Base-by-base conservation (phyloP, 495 filamentous ascomycete genomes). In the Darksidea phi region DNA sequence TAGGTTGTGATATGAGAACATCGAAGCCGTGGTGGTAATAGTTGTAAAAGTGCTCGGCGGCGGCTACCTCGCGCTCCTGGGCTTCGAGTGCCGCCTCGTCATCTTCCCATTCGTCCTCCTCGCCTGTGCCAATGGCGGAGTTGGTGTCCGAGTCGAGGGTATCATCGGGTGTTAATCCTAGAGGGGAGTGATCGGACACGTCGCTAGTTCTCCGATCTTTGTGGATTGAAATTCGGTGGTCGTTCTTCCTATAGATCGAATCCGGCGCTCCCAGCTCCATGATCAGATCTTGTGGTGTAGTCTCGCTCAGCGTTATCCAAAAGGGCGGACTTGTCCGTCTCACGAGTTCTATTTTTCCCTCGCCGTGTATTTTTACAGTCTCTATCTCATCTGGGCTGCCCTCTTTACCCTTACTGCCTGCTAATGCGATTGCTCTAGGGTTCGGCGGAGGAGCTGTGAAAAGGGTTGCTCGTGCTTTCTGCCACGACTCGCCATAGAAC, bases 21-120 rank as follows among this genome's bases (percentile, higher is more conserved):
- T 98, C 94, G 67, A 98, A 89, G 1, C 94, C 94, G 66, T 95
- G 87, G 61, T 90, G 87, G 68, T 96, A 97, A 71, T 97, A 98
- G 68, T 97, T 97, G 72, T 91, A 95, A 73, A 97, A 98, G 65
- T 85, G 92, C 74, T 97, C 92, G 11, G 61, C 66, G 10, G 66
- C 66, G 13, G 66, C 66, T 6, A 68, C 57, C 37, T 68, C 66
- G 10, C 66, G 66, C 42, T 64, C 66, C 32, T 64, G 61, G 15
- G 84, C 80, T 24, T 78, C 77, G 3, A 72, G 67, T 45, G 84
- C 84, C 12, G 71, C 71, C 34, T 88, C 88, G 34, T 83, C 80
- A 28, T 94, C 88, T 34, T 78, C 82, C 15, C 88, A 93, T 1
- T 89, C 92, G 56, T 88, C 86, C 68, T 96, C 93, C 42, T 88